Conservation (phyloP, 768 basidiomycete genomes). For the Xerocomus brunneocitrinus region DNA sequence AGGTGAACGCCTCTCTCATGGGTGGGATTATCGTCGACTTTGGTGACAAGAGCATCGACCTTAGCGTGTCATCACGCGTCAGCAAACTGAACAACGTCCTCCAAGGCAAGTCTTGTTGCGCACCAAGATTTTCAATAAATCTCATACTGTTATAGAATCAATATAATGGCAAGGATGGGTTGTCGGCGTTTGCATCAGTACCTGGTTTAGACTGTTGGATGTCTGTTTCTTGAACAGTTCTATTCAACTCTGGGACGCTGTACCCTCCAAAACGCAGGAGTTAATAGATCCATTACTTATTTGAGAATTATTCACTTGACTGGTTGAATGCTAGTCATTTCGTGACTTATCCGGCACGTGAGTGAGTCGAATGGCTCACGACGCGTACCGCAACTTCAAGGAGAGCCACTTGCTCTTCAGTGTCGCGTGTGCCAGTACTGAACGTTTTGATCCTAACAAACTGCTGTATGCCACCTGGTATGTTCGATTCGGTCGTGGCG, state of each 20-base stretch:
- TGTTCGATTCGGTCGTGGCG: not conserved
- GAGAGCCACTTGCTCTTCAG: no score
- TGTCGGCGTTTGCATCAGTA: not conserved
- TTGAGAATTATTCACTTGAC: no score
- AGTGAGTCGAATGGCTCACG: no score
- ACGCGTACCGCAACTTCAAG: no score
- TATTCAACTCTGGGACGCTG: not conserved
- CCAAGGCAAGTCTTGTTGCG: conserved; percentile 52
- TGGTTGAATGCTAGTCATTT: no score
- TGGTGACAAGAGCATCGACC: conserved; percentile 96
- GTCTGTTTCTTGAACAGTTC: conserved; percentile 1
- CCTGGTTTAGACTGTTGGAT: conserved; percentile 10
- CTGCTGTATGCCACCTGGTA: conserved; percentile 15
- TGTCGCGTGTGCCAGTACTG: no score
- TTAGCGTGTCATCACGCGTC: conserved; percentile 90
- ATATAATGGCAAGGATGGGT: conserved; percentile 14
- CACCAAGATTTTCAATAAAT: not conserved
- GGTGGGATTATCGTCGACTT: conserved; percentile 96
- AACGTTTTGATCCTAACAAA: not conserved
- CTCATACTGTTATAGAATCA: conserved; percentile 22
- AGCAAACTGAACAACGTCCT: conserved; percentile 91
- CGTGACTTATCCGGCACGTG: not conserved
- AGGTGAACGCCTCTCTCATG: conserved; percentile 90
- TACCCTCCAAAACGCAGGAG: not conserved
- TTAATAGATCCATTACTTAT: not conserved